Conservation (phyloP, 139 green algal genomes). For the Picochlorum sp. region DNA sequence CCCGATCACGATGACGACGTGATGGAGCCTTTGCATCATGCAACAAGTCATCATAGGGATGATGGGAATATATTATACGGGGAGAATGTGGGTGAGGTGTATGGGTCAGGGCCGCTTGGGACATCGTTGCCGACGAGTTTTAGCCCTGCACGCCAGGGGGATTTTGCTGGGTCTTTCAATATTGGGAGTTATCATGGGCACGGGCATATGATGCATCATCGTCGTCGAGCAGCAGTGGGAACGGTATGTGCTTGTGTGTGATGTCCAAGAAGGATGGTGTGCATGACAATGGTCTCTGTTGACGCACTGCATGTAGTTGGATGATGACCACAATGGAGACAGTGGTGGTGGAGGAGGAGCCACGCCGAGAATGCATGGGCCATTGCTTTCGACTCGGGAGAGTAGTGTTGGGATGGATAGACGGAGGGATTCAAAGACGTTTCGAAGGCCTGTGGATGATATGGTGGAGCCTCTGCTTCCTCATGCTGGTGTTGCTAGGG, state of each 20-base stretch:
- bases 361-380: no score
- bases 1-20: background rate
- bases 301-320: no score
- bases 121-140: background rate
- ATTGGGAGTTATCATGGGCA: conserved; percentile 5
- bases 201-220: conserved; percentile 5
- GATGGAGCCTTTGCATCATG: background rate
- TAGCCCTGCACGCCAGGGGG: background rate
- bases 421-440: no score
- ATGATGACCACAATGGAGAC: no score
- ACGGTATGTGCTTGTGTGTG: background rate
- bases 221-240: background rate
- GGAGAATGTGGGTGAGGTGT: background rate
- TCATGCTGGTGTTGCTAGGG: background rate
- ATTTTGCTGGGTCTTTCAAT: background rate
- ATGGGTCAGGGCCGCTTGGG: background rate
- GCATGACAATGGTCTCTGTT: no score
- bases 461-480: background rate
- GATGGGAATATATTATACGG: background rate
- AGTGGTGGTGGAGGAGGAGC: no score
- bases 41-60: background rate
- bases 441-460: background rate
- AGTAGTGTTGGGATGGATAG: no score
- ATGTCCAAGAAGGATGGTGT: no score
- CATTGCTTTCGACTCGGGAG: no score